Base-by-base conservation (phyloP, 495 filamentous ascomycete genomes). In the Parmelia sp. region DNA sequence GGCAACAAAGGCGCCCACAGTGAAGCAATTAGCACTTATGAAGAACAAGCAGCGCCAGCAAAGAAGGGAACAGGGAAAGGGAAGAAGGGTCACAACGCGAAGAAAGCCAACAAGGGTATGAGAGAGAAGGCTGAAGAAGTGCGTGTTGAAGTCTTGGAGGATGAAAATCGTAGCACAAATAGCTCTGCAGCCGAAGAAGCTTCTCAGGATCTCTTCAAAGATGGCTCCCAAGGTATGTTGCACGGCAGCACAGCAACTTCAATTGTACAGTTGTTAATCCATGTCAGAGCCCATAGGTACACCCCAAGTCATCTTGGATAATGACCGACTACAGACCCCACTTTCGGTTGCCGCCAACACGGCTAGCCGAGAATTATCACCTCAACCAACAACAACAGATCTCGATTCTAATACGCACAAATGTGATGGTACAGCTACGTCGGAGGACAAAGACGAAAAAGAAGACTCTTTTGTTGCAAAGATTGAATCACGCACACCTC, bases 401-500 rank as follows among this genome's bases (percentile, higher is more conserved):
- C 31, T 39, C 29, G 23, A 66, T 33, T 4, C 27, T 57, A 49
- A 61, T 25, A 45, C 27, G 33, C 47, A 65, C 15, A 49, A 57
- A 59, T 19, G 47, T 59, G 49, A 63, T n/a, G 42, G 47, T 15
- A 47, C 23, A 17, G 37, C 19, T 39, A 27, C 35, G 23, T 12
- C 42, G 19, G 31, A 19, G 15, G 15, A 25, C 11, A 51, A 29
- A 27, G 55, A 27, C 19, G 36, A 66, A 11, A 27, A 39, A 31
- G 65, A 70, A 39, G 73, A 79, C 60, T 75, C 73, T 19, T 76
- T 76, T 58, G 57, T 74, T 11, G 69, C 76, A 40, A 69, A 72
- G 8, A 72, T 74, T 55, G 70, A 65, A 23, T 65, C 70, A 33
- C 68, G 74, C 61, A 75, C 76, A 19, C 76, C 76, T 33, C 69